Evolutionary conservation across 345 rosid species (phyloP).

Genomic region (Sisymbrium irio): DNA sequence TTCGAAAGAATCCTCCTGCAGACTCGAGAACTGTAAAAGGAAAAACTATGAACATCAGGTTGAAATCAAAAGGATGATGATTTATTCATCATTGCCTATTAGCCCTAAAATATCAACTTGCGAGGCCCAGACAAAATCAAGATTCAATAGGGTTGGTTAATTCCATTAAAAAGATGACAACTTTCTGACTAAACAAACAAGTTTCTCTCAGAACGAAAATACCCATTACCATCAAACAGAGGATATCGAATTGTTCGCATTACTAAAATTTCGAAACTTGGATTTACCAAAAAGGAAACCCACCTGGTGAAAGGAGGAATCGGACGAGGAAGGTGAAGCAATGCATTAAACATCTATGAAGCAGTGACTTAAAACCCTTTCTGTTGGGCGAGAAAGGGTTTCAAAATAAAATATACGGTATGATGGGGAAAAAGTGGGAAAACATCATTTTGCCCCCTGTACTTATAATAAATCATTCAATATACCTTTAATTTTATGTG

Average conservation of each 20-base stretch:
- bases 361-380: background rate
- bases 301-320: slow-evolving; percentile 23
- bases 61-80: no score
- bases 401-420: background rate
- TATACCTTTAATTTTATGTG: background rate
- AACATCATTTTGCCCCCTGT: background rate
- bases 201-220: background rate
- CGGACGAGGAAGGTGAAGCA: slow-evolving; percentile 28
- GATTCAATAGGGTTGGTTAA: background rate
- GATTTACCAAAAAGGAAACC: background rate
- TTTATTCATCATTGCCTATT: background rate
- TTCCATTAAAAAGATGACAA: background rate
- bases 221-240: background rate
- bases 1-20: slow-evolving; percentile 32
- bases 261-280: background rate
- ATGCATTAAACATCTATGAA: background rate
- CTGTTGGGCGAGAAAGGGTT: background rate
- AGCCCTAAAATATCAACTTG: background rate
- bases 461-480: background rate
- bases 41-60: no score
- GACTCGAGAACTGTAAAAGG: slow-evolving; percentile 1
- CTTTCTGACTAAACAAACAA: background rate
- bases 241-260: background rate
- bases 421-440: background rate
- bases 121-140: background rate